phyloP scores from a whole-genome alignment of 805 yeast species.

The Ogataea trehaloabstinens region DNA sequence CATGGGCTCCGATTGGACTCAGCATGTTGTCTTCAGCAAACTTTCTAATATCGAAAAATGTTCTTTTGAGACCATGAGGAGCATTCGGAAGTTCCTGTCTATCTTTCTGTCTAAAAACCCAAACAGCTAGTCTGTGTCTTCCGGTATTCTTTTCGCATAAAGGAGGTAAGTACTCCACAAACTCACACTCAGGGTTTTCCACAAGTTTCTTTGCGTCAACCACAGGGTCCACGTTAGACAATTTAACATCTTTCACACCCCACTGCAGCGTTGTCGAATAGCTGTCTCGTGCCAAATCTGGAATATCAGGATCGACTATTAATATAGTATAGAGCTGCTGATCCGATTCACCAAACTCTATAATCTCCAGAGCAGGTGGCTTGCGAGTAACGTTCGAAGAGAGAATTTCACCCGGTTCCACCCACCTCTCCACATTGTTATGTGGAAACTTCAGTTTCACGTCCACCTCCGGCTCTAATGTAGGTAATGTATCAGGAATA shows the following conservation, averaged over 20 bases:
- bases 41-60: conserved; percentile 66
- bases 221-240: conserved; percentile 56
- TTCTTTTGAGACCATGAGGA: conserved; percentile 33
- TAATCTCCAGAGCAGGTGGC: conserved; percentile 76
- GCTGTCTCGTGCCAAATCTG: conserved; percentile 67
- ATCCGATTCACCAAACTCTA: conserved; percentile 60
- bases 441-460: conserved; percentile 75
- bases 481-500: conserved; percentile 93
- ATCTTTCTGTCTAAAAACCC: conserved; percentile 80
- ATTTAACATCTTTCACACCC: conserved; percentile 68
- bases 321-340: conserved; percentile 68
- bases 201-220: conserved; percentile 45
- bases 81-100: conserved; percentile 23
- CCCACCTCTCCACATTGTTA: conserved; percentile 61
- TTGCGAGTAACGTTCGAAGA: conserved; percentile 71
- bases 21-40: conserved; percentile 58
- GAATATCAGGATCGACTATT: conserved; percentile 89
- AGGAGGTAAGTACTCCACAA: conserved; percentile 72
- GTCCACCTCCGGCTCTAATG: conserved; percentile 76
- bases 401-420: conserved; percentile 74
- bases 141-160: conserved; percentile 87
- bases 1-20: conserved; percentile 85
- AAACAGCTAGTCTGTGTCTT: conserved; percentile 76
- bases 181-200: conserved; percentile 38
- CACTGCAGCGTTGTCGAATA: conserved; percentile 72